Conservation (phyloP, 2,329 filamentous ascomycete genomes). For the Pseudocercospora ulei region DNA sequence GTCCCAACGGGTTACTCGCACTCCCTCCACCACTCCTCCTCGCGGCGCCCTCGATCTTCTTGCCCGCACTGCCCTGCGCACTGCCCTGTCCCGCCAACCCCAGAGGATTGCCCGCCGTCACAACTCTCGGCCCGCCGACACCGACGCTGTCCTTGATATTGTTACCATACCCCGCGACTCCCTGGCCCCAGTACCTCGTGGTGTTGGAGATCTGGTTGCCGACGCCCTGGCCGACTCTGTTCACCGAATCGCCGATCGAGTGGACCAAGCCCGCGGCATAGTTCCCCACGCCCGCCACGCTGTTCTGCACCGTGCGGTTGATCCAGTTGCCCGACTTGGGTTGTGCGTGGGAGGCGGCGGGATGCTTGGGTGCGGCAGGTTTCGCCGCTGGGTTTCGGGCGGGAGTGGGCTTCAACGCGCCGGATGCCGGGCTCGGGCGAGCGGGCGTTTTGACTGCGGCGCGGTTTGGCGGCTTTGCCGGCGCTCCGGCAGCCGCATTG, state of each 20-base stretch:
- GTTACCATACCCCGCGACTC: constrained; percentile 44
- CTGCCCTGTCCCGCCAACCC: constrained; percentile 33
- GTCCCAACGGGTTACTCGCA: constrained; percentile 38
- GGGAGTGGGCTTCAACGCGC: not conserved
- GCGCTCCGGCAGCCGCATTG: constrained; percentile 10
- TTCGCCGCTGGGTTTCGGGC: constrained; percentile 10
- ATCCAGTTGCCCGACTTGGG: constrained; percentile 38
- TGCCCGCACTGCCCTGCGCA: constrained; percentile 15
- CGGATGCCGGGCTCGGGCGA: constrained; percentile 6
- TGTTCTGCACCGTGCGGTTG: constrained; percentile 38
- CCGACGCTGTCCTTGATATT: constrained; percentile 43
- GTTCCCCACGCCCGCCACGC: constrained; percentile 39
- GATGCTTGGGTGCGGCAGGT: constrained; percentile 16
- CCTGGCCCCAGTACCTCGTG: constrained; percentile 42
- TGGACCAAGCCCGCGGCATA: constrained; percentile 39
- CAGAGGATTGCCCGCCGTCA: constrained; percentile 42
- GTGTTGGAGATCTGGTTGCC: constrained; percentile 39
- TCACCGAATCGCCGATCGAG: constrained; percentile 41
- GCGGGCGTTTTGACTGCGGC: constrained; percentile 11
- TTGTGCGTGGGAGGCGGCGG: constrained; percentile 11
- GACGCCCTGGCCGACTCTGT: constrained; percentile 40
- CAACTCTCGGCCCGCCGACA: constrained; percentile 38
- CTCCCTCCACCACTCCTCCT: constrained; percentile 31
- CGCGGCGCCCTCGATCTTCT: constrained; percentile 26
- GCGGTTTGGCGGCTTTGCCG: constrained; percentile 8